phyloP scores from a whole-genome alignment of 306 rosid genomes.

The Dryas drummondii region DNA sequence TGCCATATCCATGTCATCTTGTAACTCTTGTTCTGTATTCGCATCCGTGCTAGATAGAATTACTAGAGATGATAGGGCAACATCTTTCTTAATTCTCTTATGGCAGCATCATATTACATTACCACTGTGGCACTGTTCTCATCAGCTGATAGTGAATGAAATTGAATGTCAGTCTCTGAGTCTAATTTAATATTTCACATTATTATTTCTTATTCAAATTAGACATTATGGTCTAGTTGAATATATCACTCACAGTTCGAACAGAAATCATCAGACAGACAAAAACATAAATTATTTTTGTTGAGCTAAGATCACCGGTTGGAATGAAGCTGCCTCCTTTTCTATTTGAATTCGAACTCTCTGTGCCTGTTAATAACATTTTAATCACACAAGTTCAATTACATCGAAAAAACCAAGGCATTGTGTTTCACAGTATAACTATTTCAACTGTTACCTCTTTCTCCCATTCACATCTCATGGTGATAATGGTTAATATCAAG shows the following conservation, averaged over 20 bases:
- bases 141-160: background rate
- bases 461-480: slow-evolving; percentile 60
- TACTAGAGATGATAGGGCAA: background rate
- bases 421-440: background rate
- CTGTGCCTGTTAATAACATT: slow-evolving; percentile 39
- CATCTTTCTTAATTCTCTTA: background rate
- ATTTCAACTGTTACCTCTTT: slow-evolving; percentile 39
- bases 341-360: slow-evolving; percentile 35
- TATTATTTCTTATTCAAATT: background rate
- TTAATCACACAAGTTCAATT: slow-evolving; percentile 8
- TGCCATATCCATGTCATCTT: background rate
- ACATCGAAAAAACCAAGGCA: background rate
- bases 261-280: background rate
- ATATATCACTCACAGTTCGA: background rate
- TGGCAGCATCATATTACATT: background rate
- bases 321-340: slow-evolving; percentile 27
- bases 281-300: background rate
- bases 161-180: background rate
- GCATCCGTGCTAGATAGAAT: background rate
- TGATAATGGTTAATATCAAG: slow-evolving; percentile 36
- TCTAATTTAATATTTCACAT: background rate
- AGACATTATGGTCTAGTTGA: background rate
- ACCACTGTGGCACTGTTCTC: background rate
- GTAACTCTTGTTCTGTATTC: background rate
- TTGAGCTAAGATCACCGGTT: slow-evolving; percentile 22